Evolutionary conservation across 148 eudicot species (phyloP), one percentile per base, ranked within the genome.

Genomic region (Hydrangea macrophylla): DNA sequence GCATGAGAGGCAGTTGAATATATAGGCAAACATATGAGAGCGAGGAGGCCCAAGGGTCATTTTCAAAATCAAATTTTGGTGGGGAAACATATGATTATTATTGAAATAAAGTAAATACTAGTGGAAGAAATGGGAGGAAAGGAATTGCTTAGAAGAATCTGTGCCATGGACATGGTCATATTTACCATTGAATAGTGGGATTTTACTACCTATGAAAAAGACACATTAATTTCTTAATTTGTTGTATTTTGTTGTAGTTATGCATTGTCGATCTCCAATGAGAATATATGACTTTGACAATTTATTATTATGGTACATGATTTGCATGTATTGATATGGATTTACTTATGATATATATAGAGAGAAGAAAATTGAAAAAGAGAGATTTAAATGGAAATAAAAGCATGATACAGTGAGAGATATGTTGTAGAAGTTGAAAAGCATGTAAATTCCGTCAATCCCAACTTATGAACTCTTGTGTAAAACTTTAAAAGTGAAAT

Each of bases 61-160:
- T 51, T 40, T 65, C 44, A 23, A 30, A 33, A 51, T 65, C n/a
- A 11, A 22, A 6, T 7, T 53, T 53, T 65, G n/a, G 4, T 26
- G 13, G 15, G 11, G 7, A 44, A n/a, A 11, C 7, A 25, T 39
- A 42, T 42, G 42, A 24, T 40, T 7, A 10, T 40, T 0, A n/a
- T 9, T 25, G 32, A 62, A 62, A 62, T 13, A 26, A 39, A 7
- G n/a, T 24, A 24, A 62, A 62, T 62, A 40, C 6, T 40, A n/a
- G 66, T 51, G 69, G 69, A 65, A 18, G 69, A 40, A 65, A 64
- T 15, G 9, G 22, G 23, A 50, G 22, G 30, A n/a, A 45, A 65
- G 44, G 69, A 15, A n/a, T 51, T 53, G 30, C 27, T 11, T n/a
- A 25, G 45, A 51, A 32, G 44, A 53, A 15, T 32, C 13, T 65